A percentile compares a stretch with the other conserved stretches of the same genome.
phyloP scores from a whole-genome alignment of 345 rosid species.

The Heritiera fomes region DNA sequence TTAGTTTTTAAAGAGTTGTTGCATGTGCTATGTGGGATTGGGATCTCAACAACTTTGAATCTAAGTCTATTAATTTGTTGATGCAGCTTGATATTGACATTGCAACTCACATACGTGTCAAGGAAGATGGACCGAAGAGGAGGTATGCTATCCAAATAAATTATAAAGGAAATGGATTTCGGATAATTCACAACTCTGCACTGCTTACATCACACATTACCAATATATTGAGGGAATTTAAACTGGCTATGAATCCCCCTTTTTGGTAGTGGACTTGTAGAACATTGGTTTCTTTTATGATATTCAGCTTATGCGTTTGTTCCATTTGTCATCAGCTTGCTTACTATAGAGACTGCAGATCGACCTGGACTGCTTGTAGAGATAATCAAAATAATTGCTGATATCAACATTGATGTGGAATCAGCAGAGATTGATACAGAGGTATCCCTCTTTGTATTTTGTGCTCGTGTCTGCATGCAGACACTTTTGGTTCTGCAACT shows the following conservation, averaged over 20 bases:
- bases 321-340: conserved; percentile 59
- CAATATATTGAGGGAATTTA: not conserved
- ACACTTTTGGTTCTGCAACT: not conserved
- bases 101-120: conserved; percentile 69
- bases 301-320: conserved; percentile 8
- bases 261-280: not conserved
- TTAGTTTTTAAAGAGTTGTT: not conserved
- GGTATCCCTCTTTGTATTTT: conserved; percentile 35
- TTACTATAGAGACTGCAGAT: conserved; percentile 87
- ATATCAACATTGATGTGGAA: conserved; percentile 81
- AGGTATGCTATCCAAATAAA: conserved; percentile 48
- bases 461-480: not conserved
- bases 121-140: conserved; percentile 83
- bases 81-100: conserved; percentile 90
- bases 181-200: not conserved
- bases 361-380: conserved; percentile 94
- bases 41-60: not conserved
- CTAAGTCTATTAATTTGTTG: conserved; percentile 19
- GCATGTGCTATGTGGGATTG: not conserved
- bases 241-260: not conserved
- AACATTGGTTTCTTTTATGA: not conserved
- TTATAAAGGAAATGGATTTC: conserved; percentile 18
- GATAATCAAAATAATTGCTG: conserved; percentile 75
- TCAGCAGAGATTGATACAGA: conserved; percentile 96
- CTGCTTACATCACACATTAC: not conserved